A percentile compares a stretch with the other conserved stretches of the same genome.
phyloP scores from a whole-genome alignment of 345 rosid species.

The Erodium maritimum region DNA sequence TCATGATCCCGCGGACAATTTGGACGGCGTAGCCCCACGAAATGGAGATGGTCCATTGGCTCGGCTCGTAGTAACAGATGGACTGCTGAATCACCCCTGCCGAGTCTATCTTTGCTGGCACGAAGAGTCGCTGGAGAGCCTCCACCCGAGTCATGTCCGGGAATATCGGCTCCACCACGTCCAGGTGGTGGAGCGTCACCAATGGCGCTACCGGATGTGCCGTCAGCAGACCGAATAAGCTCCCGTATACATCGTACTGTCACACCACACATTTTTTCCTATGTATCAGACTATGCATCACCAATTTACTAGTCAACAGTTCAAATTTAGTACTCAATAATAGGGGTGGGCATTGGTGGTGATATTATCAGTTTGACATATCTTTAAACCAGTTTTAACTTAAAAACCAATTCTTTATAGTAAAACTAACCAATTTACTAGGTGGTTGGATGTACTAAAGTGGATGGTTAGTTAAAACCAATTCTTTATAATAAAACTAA shows the following conservation, averaged over 20 bases:
- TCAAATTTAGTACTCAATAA: no score
- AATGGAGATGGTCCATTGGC: conserved; percentile 59
- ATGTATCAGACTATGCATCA: no score
- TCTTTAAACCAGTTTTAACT: no score
- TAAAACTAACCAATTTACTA: no score
- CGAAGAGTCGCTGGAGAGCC: conserved; percentile 31
- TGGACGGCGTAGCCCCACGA: conserved; percentile 80
- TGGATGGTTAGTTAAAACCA: no score
- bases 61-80: conserved; percentile 43
- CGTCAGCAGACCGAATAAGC: background rate
- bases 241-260: background rate
- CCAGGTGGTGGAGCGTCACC: background rate
- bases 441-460: no score
- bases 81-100: conserved; percentile 60
- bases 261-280: background rate
- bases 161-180: conserved; percentile 38
- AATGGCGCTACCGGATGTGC: background rate
- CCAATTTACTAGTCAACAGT: no score
- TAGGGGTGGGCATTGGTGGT: no score
- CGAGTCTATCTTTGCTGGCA: conserved; percentile 41
- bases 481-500: no score
- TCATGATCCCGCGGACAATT: conserved; percentile 33
- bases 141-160: conserved; percentile 35
- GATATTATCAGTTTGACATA: no score
- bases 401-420: no score